phyloP scores from a whole-genome alignment of 139 green algal genomes.

The Picochlorum sp. region DNA sequence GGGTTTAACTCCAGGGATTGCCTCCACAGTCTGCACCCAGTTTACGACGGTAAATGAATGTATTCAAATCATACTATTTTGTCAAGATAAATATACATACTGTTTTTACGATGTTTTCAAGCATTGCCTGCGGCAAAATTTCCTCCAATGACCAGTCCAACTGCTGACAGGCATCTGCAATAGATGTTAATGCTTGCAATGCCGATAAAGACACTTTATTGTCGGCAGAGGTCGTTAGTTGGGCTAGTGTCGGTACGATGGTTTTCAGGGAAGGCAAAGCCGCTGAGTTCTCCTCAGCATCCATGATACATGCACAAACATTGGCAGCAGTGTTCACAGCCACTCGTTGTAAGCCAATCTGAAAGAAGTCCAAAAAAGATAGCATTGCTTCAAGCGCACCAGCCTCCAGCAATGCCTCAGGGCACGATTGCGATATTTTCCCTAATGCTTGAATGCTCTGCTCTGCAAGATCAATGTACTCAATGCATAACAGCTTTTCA shows the following conservation, averaged over 20 bases:
- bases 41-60: too few species aligned
- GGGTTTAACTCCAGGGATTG: too few species aligned
- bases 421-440: conserved; percentile 89
- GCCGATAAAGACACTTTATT: conserved; percentile 83
- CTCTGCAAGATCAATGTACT: conserved; percentile 98
- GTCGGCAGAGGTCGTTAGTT: conserved; percentile 78
- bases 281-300: background rate
- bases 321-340: conserved; percentile 81
- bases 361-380: conserved; percentile 95
- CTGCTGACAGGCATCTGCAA: conserved; percentile 56
- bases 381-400: conserved; percentile 82
- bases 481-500: conserved; percentile 76
- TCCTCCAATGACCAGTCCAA: conserved; percentile 40
- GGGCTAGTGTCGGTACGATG: conserved; percentile 76
- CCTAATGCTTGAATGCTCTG: conserved; percentile 87
- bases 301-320: conserved; percentile 67
- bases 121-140: conserved; percentile 60
- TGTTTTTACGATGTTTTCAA: conserved; percentile 65
- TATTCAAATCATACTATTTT: too few species aligned
- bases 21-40: too few species aligned
- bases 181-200: conserved; percentile 69
- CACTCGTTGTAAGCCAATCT: conserved; percentile 82
- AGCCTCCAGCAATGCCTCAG: conserved; percentile 52
- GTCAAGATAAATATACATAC: conserved; percentile 23
- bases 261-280: conserved; percentile 43